Conservation (phyloP, 1,139 yeast species). For the Nakaseomyces delphensis region DNA sequence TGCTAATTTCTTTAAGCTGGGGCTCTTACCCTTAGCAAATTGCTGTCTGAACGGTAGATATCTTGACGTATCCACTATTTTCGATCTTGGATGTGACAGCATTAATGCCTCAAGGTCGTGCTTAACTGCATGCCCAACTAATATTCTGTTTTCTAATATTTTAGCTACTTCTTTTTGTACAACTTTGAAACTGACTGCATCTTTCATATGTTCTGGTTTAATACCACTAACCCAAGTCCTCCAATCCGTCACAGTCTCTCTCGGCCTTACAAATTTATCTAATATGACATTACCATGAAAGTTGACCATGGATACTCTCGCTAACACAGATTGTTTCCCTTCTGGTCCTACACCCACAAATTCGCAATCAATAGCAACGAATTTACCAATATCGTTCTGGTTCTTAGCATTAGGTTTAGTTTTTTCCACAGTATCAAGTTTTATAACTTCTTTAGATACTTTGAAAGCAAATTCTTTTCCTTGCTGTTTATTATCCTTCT, state of each 20-base stretch:
- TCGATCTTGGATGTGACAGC: conserved; percentile 55
- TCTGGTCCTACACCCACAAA: conserved; percentile 84
- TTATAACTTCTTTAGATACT: conserved; percentile 7
- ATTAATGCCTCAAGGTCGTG: conserved; percentile 66
- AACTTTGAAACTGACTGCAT: conserved; percentile 55
- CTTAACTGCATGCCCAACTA: conserved; percentile 80
- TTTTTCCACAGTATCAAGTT: conserved; percentile 6
- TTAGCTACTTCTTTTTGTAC: conserved; percentile 54
- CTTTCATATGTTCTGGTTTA: conserved; percentile 54
- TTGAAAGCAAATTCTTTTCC: conserved; percentile 23
- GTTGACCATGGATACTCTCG: conserved; percentile 81
- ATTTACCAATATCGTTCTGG: conserved; percentile 50
- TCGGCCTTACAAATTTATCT: conserved; percentile 70
- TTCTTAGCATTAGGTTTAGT: conserved; percentile 14
- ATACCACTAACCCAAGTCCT: conserved; percentile 94
- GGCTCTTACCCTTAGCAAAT: conserved; percentile 57
- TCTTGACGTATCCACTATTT: conserved; percentile 67
- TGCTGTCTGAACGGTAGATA: conserved; percentile 48
- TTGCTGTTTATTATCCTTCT: conserved; percentile 19
- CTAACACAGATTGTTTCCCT: conserved; percentile 63
- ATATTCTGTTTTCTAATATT: conserved; percentile 41
- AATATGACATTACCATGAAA: conserved; percentile 63
- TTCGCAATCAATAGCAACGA: conserved; percentile 83
- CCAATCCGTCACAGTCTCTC: conserved; percentile 76
- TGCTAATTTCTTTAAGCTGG: conserved; percentile 60